Percentiles rank a stretch among this genome's conserved stretches.
Evolutionary conservation across 2,329 filamentous ascomycete species (phyloP).

Genomic region (Fusarium sp.): DNA sequence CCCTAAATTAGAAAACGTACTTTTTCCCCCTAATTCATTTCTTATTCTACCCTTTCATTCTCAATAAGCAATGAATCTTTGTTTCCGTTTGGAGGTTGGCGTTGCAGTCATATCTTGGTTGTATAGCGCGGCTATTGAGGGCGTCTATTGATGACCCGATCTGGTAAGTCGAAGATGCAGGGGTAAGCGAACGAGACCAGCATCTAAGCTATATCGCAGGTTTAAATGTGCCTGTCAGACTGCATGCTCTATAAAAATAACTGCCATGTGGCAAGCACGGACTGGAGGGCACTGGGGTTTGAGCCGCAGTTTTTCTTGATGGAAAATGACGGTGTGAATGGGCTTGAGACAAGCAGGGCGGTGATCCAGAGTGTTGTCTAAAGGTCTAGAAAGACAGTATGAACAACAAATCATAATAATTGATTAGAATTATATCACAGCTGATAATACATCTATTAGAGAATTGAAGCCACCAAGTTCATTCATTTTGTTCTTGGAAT

Average conservation of each 20-base stretch:
- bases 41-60: background rate
- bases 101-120: slow-evolving; percentile 19
- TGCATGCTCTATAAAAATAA: slow-evolving; percentile 21
- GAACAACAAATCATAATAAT: background rate
- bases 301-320: slow-evolving; percentile 11
- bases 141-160: slow-evolving; percentile 56
- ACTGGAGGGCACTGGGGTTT: slow-evolving; percentile 9
- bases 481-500: background rate
- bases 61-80: slow-evolving; percentile 28
- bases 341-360: background rate
- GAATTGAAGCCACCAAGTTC: background rate
- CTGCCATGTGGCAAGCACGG: background rate
- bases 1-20: slow-evolving; percentile 32
- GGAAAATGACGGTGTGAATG: slow-evolving; percentile 4
- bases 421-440: background rate
- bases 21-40: background rate
- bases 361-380: slow-evolving; percentile 14
- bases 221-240: background rate
- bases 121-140: slow-evolving; percentile 51
- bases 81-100: slow-evolving; percentile 23
- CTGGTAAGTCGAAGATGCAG: slow-evolving; percentile 38
- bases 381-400: background rate
- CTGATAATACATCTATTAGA: background rate
- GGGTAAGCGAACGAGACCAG: slow-evolving; percentile 19
- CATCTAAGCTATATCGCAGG: background rate